These are phyloP conservation scores for Thraustotheca clavata DNA, from an alignment of 352 stramenopile genomes.

Conservation along the genomic window DNA sequence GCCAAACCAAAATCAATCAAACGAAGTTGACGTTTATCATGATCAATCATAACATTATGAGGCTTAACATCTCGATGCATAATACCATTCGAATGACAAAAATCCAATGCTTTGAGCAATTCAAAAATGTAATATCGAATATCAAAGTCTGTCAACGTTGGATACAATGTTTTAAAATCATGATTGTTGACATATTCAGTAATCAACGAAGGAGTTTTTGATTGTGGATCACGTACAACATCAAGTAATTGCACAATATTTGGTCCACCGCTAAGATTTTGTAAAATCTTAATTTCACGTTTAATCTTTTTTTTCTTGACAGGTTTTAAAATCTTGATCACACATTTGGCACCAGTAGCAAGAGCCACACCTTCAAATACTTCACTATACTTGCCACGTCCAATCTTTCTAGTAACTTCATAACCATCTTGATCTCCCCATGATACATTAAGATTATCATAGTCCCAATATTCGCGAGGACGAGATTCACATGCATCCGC, in stretches of 20 bases:
- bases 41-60: conserved; percentile 99
- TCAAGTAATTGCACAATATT: conserved; percentile 99
- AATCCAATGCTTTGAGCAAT: conserved; percentile 93
- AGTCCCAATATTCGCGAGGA: conserved; percentile 99
- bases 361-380: conserved; percentile 98
- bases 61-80: conserved; percentile 99
- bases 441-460: conserved; percentile 97
- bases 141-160: conserved; percentile 97
- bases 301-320: conserved; percentile 99
- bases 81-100: conserved; percentile 99
- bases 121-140: conserved; percentile 99
- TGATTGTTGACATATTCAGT: conserved; percentile 99
- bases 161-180: conserved; percentile 99
- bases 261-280: conserved; percentile 97
- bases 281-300: conserved; percentile 99
- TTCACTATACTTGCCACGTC: conserved; percentile 98
- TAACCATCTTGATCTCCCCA: conserved; percentile 99
- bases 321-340: conserved; percentile 99
- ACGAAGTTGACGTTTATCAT: conserved; percentile 95
- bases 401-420: conserved; percentile 99
- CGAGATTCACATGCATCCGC: conserved; percentile 93
- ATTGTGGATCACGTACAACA: conserved; percentile 96
- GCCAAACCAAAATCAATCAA: conserved; percentile 99
- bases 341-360: conserved; percentile 93
- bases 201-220: conserved; percentile 97